Conservation (phyloP, 192 early-diverging fungal species). For the Rhizophagus sp. region DNA sequence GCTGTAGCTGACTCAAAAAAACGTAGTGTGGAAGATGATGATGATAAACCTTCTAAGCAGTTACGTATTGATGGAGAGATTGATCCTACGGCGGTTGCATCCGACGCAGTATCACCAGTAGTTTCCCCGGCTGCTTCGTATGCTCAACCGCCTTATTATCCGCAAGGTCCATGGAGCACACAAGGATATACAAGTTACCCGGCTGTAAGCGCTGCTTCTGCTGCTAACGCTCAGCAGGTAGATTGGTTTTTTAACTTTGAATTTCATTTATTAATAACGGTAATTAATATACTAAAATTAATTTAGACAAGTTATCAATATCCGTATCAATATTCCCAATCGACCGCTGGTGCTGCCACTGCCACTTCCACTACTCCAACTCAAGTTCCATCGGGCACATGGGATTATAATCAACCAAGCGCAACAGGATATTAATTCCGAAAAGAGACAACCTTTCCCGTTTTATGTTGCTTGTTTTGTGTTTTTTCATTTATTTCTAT, state of each 20-base stretch:
- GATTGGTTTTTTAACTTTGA: neutral
- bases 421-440: slow-evolving; percentile 26
- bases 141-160: slow-evolving; percentile 22
- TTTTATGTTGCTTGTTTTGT: neutral
- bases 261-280: neutral
- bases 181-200: slow-evolving; percentile 14
- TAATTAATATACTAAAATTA: neutral
- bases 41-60: slow-evolving; percentile 18
- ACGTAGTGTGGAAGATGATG: slow-evolving; percentile 35
- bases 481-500: neutral
- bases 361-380: neutral
- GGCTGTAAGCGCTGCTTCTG: neutral
- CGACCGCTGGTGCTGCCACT: neutral
- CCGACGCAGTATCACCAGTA: neutral
- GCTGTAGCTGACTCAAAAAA: slow-evolving; percentile 39
- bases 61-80: slow-evolving; percentile 22
- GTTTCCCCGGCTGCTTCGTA: neutral
- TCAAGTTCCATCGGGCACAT: neutral
- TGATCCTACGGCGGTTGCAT: neutral
- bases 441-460: neutral
- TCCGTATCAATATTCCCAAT: slow-evolving; percentile 25
- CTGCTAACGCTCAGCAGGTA: slow-evolving; percentile 6
- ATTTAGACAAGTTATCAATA: slow-evolving; percentile 29
- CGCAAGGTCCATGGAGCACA: slow-evolving; percentile 22
- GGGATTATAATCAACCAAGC: slow-evolving; percentile 28